Evolutionary conservation across 2,329 filamentous ascomycete genomes (phyloP).

Genomic region (Sphaerulina vaccinii): DNA sequence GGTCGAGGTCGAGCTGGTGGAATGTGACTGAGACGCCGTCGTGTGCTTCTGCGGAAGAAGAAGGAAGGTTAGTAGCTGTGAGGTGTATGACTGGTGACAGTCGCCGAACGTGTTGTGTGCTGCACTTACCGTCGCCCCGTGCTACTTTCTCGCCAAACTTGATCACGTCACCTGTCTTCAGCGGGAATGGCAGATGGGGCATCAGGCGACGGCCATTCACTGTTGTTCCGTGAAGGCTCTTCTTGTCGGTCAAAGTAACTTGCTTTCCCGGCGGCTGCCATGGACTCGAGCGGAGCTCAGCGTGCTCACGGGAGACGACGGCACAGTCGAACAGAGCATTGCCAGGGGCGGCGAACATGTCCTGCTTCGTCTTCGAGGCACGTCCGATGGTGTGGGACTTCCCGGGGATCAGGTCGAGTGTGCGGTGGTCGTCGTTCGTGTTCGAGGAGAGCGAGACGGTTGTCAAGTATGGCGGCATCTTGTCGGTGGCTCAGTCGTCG

Average conservation of each 20-base stretch:
- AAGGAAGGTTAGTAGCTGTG: constrained; percentile 1
- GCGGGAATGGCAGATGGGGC: constrained; percentile 16
- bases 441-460: constrained; percentile 23
- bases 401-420: constrained; percentile 20
- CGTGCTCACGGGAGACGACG: constrained; percentile 39
- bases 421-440: constrained; percentile 22
- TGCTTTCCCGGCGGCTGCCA: constrained; percentile 16
- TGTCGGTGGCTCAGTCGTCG: constrained; percentile 1
- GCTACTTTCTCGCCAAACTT: constrained; percentile 35
- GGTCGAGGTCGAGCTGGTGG: constrained; percentile 13
- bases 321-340: constrained; percentile 41
- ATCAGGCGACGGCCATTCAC: constrained; percentile 35
- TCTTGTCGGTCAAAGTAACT: constrained; percentile 34
- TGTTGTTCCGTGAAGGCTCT: constrained; percentile 38
- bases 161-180: constrained; percentile 34
- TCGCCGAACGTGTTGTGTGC: constrained; percentile 5
- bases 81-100: background rate
- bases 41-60: constrained; percentile 26
- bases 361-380: constrained; percentile 44
- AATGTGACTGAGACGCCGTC: constrained; percentile 31
- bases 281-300: constrained; percentile 27
- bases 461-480: constrained; percentile 11
- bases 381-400: constrained; percentile 42
- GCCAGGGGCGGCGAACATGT: constrained; percentile 24
- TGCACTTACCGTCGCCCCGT: constrained; percentile 28